These are phyloP conservation scores for Evernia prunastri DNA, from an alignment of 495 filamentous ascomycete genomes.

Conservation along the genomic window DNA sequence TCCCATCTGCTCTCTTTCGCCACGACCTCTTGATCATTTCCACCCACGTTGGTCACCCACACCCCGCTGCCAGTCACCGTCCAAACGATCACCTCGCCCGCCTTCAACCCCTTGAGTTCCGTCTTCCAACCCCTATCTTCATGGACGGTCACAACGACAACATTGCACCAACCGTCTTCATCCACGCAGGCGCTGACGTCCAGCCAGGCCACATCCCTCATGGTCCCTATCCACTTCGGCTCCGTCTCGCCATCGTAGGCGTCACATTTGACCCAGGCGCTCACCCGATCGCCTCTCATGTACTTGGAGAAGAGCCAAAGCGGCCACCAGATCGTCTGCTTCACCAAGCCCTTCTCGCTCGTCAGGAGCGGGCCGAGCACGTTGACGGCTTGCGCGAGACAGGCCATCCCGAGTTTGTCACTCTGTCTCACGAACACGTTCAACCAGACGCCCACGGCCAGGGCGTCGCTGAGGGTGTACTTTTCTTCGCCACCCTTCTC, in stretches of 20 bases:
- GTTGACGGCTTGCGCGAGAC: background rate
- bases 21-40: background rate
- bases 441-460: background rate
- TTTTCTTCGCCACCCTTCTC: background rate
- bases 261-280: background rate
- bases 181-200: background rate
- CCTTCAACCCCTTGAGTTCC: background rate
- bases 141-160: background rate
- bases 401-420: background rate
- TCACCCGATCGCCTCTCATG: background rate
- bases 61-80: background rate
- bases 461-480: background rate
- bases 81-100: background rate
- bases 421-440: background rate
- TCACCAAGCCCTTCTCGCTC: background rate
- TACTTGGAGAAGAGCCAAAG: background rate
- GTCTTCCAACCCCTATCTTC: background rate
- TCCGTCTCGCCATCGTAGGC: background rate
- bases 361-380: background rate
- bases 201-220: background rate
- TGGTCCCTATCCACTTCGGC: background rate
- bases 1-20: background rate
- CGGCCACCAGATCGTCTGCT: background rate
- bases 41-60: background rate
- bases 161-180: background rate